Evolutionary conservation across 2,329 filamentous ascomycete species (phyloP), one percentile per base, ranked within the genome.

Genomic region (Fusarium sp.): DNA sequence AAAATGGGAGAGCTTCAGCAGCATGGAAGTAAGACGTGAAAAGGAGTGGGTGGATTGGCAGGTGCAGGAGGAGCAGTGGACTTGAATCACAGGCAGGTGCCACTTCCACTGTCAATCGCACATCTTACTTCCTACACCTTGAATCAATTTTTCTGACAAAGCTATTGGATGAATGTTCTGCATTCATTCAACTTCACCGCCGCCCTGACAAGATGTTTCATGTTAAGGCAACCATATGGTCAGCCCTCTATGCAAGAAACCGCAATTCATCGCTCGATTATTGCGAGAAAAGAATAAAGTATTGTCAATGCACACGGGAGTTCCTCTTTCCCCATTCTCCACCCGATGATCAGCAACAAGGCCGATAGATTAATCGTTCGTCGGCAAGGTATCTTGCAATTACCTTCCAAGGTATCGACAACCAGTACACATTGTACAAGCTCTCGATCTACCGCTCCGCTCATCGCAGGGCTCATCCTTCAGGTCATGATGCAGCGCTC

Each of bases 181-280:
- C 14, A 16, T 24, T n/a, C 16, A 51, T 40, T 3, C 3, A 51
- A 29, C 7, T 18, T 51, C 40, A 46, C 60, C 60, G 51, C 45
- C 34, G 27, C 27, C 25, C 34, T 27, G 9, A 32, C 12, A 43
- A 25, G 5, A 9, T 49, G 16, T 59, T 59, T 51, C 27, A 30
- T 47, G n/a, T 29, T 47, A 34, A 56, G 40, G 40, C 47, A 34
- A 57, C 22, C 20, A n/a, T 15, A 49, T 64, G 43, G 42, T 12
- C 49, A 52, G 30, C 42, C 30, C 32, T 44, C 20, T 15, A 56
- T 71, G 68, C 67, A 71, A 51, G 63, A 59, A 66, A 44, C 67
- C 67, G 68, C 38, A 49, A 11, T 50, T 60, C 61, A 44, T 46
- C 60, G 40, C 42, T 47, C 32, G 38, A 42, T 14, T 51, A 40